Base-by-base conservation (phyloP, 2,329 filamentous ascomycete genomes). In the Dothiorella sarmentorum region DNA sequence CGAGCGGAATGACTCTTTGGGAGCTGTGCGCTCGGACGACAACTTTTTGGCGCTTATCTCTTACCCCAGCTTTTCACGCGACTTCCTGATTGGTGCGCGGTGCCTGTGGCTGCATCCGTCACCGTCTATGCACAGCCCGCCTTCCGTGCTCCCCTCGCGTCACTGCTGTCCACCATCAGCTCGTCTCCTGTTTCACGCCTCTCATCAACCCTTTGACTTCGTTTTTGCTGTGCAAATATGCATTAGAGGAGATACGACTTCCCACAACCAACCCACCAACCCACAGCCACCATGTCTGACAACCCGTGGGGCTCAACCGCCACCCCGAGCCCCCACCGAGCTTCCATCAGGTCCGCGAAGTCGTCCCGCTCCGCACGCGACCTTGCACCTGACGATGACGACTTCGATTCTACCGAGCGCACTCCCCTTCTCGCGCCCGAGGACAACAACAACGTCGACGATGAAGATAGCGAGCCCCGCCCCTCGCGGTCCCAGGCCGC, bases 361-460 rank as follows among this genome's bases (percentile, higher is more conserved):
- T 74, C 71, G 7, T 69, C 67, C 52, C 67, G 61, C 59, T 72
- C 70, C 47, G 62, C 66, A 15, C 57, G 57, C 45, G 29, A 52
- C 5, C 42, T 24, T 10, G 38, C 3, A 26, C 40, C 57, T 22
- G 56, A 58, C 13, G 56, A 59, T 18, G 47, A 55, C 24, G 57
- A 55, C 11, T 20, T 67, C 5, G 49, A 53, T 33, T n/a, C 71
- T 24, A 71, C 72, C 24, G 75, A 78, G 61, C 61, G 69, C 60
- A 76, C 75, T 29, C 75, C 75, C 20, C 64, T 78, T 29, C 66
- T 77, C 45, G 62, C 67, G 20, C 61, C 66, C 59, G 63, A 68
- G 31, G 66, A 70, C 52, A 64, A 70, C 37, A 56, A 60, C 20
- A 51, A 60, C 18, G 49, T 60, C 33, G 58, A 68, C 44, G 65